Base-by-base conservation (phyloP, 805 yeast species). In the Cyberlindnera maclurae region DNA sequence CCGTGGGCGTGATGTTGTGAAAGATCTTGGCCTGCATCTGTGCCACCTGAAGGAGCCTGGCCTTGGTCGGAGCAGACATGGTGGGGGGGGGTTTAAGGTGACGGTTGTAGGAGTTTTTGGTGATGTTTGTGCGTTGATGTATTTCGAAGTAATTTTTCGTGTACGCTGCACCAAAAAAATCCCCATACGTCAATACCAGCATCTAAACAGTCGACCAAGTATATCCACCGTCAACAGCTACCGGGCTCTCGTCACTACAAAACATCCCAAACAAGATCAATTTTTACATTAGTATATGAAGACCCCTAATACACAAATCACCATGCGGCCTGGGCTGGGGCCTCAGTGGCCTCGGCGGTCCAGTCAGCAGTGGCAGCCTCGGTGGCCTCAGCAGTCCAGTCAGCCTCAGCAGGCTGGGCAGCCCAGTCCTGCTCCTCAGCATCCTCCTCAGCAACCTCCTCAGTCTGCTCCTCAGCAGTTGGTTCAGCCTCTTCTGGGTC, bases 401-500 rank as follows among this genome's bases (percentile, higher is more conserved):
- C 86, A 62, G 78, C 86, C 59, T 73, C 78, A 51, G 71, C 72
- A 57, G 79, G 76, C 60, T 70, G 75, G 58, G 70, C 73, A 60
- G 79, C 79, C 77, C 82, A 81, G 68, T 76, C 87, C 60, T 73
- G 78, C 26, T 43, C 18, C 42, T 42, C 49, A 54, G 70, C 74
- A 61, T 73, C 82, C 64, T 77, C 84, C 59, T 75, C 77, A 58
- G 70, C 75, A 57, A 72, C 77, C 61, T 74, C 83, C 51, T 68
- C 69, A 60, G 68, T 76, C 54, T 71, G 74, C 50, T 74, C 74
- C 62, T 77, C 78, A 58, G 73, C 78, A 60, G 78, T 77, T 63
- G 70, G 71, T 75, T 87, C 96, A 71, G 84, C 83, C 76, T 93
- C 99, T 79, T 90, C 97, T 67, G 99, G 98, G 78, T 93, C 96